Evolutionary conservation across 805 yeast genomes (phyloP), one percentile per base, ranked within the genome.

Genomic region (Cyberlindnera lachancei): DNA sequence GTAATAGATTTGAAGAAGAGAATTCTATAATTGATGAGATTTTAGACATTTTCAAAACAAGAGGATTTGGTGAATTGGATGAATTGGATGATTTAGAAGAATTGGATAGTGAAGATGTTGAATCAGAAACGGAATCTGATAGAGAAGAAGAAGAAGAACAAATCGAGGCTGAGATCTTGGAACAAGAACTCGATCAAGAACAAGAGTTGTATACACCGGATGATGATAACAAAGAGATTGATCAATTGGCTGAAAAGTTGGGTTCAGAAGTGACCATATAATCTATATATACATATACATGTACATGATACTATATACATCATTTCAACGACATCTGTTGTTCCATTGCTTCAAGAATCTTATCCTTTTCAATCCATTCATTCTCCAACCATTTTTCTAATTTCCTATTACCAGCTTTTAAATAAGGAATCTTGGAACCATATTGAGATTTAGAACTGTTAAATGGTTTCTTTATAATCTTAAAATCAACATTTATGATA

Each of bases 61-160:
- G 86, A 50, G 92, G 88, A 0, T 58, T 63, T 36, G 95, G 94
- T 40, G 90, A 81, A 55, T 63, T 92, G 21, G 95, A 90, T 49
- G 98, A 92, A 53, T 68, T 92, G 30, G 97, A 90, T 48, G 98
- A 92, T 47, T 72, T 92, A 61, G 98, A 90, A 63, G 96, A 86
- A 56, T 66, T 66, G 18, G 79, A 68, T 30, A 66, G 69, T 30
- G 84, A 73, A 28, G 79, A 71, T 29, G 71, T 63, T 18, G 65
- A 59, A 15, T 64, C 54, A 18, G 65, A 59, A 15, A 65, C 54
- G 18, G 61, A 55, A 7, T 59, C 56, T 18, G 63, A 58, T 22
- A 62, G 52, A 11, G 59, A 58, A 27, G 59, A 51, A 18, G 64
- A 50, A 6, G 59, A 53, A 13, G 80, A 78, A 33, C 34, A 39